Conservation (phyloP, 345 rosid genomes). For the Sisymbrium irio region DNA sequence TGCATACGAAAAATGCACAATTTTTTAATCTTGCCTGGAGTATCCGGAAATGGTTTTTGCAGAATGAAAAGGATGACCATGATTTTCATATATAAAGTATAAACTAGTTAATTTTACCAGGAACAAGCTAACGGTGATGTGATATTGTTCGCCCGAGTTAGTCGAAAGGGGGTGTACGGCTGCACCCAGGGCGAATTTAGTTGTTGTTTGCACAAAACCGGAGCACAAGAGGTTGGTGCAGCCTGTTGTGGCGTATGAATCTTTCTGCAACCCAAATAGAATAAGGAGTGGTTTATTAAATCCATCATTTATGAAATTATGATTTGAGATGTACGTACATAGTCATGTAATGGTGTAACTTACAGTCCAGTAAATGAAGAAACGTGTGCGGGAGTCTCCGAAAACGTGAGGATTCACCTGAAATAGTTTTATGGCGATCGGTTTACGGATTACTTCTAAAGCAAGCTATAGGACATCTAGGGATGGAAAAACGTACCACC, state of each 20-base stretch:
- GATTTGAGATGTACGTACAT: background rate
- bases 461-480: background rate
- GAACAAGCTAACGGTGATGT: conserved; percentile 10
- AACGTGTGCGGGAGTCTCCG: conserved; percentile 33
- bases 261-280: conserved; percentile 20
- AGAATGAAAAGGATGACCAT: background rate
- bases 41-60: background rate
- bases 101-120: conserved; percentile 28
- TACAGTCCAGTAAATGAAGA: conserved; percentile 40
- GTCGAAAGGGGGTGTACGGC: conserved; percentile 17
- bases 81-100: background rate
- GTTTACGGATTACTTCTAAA: background rate
- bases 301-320: background rate
- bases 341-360: conserved; percentile 7
- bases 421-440: background rate
- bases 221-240: conserved; percentile 45
- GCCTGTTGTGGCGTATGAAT: conserved; percentile 34
- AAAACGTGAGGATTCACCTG: conserved; percentile 35
- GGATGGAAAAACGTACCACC: conserved; percentile 27
- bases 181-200: conserved; percentile 31
- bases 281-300: background rate
- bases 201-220: conserved; percentile 51
- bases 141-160: conserved; percentile 12
- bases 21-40: background rate
- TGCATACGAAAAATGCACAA: background rate